Percentiles rank a stretch among this genome's conserved stretches.
Evolutionary conservation across 495 filamentous ascomycete genomes (phyloP).

Genomic region (Bathelium albidoporum): DNA sequence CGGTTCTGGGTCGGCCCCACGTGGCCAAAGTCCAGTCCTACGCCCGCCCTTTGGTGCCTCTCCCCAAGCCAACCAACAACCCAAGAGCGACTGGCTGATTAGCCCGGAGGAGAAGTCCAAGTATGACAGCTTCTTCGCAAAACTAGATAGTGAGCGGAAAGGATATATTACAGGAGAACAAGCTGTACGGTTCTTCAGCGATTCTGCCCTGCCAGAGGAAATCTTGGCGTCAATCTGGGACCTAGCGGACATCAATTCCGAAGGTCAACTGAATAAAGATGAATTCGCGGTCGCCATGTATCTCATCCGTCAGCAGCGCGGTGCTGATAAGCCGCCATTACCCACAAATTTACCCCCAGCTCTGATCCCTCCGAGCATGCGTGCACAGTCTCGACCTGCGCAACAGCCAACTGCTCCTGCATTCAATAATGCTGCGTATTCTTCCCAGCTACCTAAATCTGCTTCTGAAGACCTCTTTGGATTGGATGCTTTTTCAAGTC

Average conservation of each 20-base stretch:
- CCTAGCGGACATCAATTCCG: constrained; percentile 84
- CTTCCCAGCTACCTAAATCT: constrained; percentile 48
- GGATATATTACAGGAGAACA: constrained; percentile 88
- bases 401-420: constrained; percentile 40
- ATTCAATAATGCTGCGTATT: constrained; percentile 41
- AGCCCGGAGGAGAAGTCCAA: constrained; percentile 70
- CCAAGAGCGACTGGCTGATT: constrained; percentile 72
- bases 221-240: constrained; percentile 95
- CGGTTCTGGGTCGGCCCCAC: constrained; percentile 42
- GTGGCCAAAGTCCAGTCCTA: constrained; percentile 62
- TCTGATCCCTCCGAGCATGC: constrained; percentile 82
- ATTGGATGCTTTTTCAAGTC: constrained; percentile 54
- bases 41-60: constrained; percentile 45
- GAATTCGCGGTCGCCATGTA: constrained; percentile 99
- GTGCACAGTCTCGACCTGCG: constrained; percentile 48
- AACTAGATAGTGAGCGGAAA: constrained; percentile 64
- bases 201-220: constrained; percentile 82
- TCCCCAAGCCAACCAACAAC: constrained; percentile 49
- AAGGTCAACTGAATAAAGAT: constrained; percentile 73
- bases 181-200: constrained; percentile 88
- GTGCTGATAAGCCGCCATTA: constrained; percentile 29
- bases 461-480: constrained; percentile 89
- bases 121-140: constrained; percentile 75
- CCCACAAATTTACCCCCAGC: constrained; percentile 67
- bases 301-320: constrained; percentile 78